These are phyloP conservation scores for Fusarium sp. DNA, from an alignment of 2,329 filamentous ascomycete genomes.

Conservation along the genomic window DNA sequence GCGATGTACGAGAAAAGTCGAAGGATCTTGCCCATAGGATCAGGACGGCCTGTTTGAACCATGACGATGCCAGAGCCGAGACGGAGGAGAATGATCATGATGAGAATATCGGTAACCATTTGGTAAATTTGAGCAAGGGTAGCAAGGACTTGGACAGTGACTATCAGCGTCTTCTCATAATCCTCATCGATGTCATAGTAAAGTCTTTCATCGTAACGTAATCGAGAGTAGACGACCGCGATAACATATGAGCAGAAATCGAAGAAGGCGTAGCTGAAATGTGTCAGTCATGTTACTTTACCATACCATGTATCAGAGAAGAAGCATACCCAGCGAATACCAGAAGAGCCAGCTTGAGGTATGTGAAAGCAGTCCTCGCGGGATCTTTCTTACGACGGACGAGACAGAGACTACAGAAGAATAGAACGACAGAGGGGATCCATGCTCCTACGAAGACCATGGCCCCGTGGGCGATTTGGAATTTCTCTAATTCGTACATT, in stretches of 20 bases:
- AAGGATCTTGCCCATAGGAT: constrained; percentile 22
- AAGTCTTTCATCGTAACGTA: background rate
- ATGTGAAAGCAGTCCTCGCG: constrained; percentile 42
- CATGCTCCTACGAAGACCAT: constrained; percentile 29
- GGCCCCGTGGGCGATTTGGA: constrained; percentile 18
- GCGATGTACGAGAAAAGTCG: constrained; percentile 31
- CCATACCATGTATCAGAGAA: accelerated
- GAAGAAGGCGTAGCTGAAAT: constrained; percentile 38
- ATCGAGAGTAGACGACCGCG: constrained; percentile 8
- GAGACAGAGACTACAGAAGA: constrained; percentile 41
- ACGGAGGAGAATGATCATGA: constrained; percentile 44
- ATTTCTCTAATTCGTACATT: background rate
- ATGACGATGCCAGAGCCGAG: constrained; percentile 40
- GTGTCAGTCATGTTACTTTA: background rate
- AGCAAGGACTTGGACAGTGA: background rate
- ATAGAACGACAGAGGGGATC: constrained; percentile 36
- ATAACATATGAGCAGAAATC: constrained; percentile 27
- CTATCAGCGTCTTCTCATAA: background rate
- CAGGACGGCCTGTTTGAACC: constrained; percentile 15
- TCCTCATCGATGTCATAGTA: background rate
- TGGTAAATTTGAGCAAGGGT: constrained; percentile 6
- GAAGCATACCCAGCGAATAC: constrained; percentile 44
- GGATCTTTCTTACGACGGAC: constrained; percentile 41
- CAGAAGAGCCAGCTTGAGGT: constrained; percentile 43
- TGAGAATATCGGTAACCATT: constrained; percentile 30